Base-by-base conservation (phyloP, 1,284 basidiomycete species). In the Fomes fomentarius region DNA sequence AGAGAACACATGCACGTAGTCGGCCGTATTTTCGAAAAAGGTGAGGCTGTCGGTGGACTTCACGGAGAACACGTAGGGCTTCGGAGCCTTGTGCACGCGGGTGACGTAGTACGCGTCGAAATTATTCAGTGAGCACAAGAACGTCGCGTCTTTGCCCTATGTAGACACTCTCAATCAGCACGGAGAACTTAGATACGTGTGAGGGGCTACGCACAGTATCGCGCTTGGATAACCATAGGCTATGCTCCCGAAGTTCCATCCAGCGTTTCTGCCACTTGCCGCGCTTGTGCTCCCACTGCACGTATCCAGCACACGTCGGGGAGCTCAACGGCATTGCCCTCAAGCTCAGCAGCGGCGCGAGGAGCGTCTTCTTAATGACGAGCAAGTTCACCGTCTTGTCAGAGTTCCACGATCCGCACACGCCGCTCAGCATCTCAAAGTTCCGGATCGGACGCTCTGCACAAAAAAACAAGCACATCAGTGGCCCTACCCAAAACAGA, bases 181-280 rank as follows among this genome's bases (percentile, higher is more conserved):
- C 12, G 28, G 28, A 30, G 28, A 30, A 30, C 28, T 7, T 30
- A 12, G 28, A 30, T 30, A 30, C 7, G 28, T 6, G 7, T 7
- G 7, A 30, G 48, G 47, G 22, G 24, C 51, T 22, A 71, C 80
- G 54, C 64, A 93, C 92, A 69, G 84, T 89, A 53, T 96, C 91
- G 24, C 91, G 87, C 74, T 96, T 96, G 25, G 90, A 87, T 30
- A 95, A 67, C 80, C 87, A 96, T 44, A 96, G 70, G 52, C 85
- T 83, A 58, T 94, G 92, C 65, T 94, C 92, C 38, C 89, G 81
- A 25, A 96, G 80, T 66, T 89, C 85, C 64, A 96, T 76, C 83
- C 87, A 95, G 25, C 93, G 83, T 71, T 95, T 96, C 55, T 78
- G 86, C 94, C 94, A 97, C 71, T 96, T 96, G 35, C 93, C 93